A percentile compares a stretch with the other conserved stretches of the same genome.
Evolutionary conservation across 306 rosid species (phyloP).

Genomic region (Clitoria ternatea): DNA sequence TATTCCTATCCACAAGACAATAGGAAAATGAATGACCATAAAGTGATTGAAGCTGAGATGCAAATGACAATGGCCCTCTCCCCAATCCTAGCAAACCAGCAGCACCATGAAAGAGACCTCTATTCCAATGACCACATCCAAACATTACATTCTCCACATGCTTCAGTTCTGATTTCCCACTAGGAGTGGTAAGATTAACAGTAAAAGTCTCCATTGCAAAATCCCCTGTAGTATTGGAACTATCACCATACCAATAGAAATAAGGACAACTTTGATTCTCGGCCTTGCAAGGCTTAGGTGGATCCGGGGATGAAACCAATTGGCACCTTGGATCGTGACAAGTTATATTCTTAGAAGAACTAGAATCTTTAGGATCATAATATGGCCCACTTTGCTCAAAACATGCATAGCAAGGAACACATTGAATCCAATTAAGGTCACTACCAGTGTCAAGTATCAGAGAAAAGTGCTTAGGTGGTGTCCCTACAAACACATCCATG

Average conservation of each 20-base stretch:
- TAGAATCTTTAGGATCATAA: slow-evolving; percentile 79
- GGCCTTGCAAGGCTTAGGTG: slow-evolving; percentile 70
- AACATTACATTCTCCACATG: slow-evolving; percentile 85
- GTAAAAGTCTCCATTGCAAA: slow-evolving; percentile 78
- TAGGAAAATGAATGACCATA: slow-evolving; percentile 94
- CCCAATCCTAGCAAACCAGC: slow-evolving; percentile 92
- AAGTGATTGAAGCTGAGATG: slow-evolving; percentile 89
- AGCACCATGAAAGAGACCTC: slow-evolving; percentile 96
- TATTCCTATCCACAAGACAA: slow-evolving; percentile 89
- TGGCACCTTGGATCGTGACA: slow-evolving; percentile 66
- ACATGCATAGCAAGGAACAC: slow-evolving; percentile 85
- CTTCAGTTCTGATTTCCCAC: slow-evolving; percentile 43
- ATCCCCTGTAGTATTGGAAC: slow-evolving; percentile 95
- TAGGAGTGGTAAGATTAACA: slow-evolving; percentile 60
- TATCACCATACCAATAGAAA: slow-evolving; percentile 94
- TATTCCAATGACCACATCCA: slow-evolving; percentile 99
- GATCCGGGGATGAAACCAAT: slow-evolving; percentile 84
- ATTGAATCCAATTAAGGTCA: slow-evolving; percentile 97
- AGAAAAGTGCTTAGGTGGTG: slow-evolving; percentile 89
- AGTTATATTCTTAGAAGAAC: slow-evolving; percentile 61
- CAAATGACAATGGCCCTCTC: slow-evolving; percentile 85
- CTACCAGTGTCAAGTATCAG: slow-evolving; percentile 94
- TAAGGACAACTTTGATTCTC: slow-evolving; percentile 80
- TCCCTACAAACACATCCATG: slow-evolving; percentile 93
- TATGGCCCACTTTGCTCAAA: slow-evolving; percentile 82